Evolutionary conservation across 225 moss, liverwort and hornwort species (phyloP).

Genomic region (Marchantia polymorpha): DNA sequence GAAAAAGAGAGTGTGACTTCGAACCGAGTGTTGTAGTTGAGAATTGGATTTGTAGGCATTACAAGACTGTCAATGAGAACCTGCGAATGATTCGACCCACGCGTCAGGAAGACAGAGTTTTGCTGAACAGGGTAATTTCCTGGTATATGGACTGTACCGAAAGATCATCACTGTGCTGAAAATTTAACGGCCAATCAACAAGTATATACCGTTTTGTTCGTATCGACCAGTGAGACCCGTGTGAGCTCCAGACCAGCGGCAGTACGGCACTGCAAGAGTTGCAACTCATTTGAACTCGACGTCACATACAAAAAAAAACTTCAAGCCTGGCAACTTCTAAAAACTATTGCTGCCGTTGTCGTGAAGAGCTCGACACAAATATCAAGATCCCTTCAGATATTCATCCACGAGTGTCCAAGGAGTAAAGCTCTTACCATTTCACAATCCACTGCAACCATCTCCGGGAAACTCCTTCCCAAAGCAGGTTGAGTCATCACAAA

Average conservation of each 20-base stretch:
- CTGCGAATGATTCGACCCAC: constrained; percentile 27
- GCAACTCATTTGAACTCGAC: background rate
- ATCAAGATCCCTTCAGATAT: background rate
- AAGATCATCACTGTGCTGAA: background rate
- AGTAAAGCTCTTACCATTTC: constrained; percentile 59
- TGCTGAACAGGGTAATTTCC: background rate
- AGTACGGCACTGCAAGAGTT: constrained; percentile 54
- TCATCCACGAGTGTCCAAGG: too few species aligned
- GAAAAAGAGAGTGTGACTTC: background rate
- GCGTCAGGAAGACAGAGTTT: constrained; percentile 2
- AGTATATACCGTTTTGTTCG: constrained; percentile 48
- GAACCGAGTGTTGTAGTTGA: constrained; percentile 67
- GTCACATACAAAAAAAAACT: background rate
- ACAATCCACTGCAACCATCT: constrained; percentile 87
- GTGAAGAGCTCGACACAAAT: background rate
- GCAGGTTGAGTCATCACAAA: constrained; percentile 57
- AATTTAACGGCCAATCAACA: background rate
- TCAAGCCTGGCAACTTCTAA: background rate
- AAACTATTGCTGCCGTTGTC: background rate
- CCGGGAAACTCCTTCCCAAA: constrained; percentile 32
- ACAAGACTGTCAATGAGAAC: constrained; percentile 72
- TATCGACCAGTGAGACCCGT: constrained; percentile 67
- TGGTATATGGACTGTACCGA: background rate
- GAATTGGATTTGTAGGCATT: constrained; percentile 73
- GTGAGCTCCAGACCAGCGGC: constrained; percentile 75